Evolutionary conservation across 2,329 filamentous ascomycete species (phyloP), one percentile per base, ranked within the genome.

Genomic region (Ascochyta pisi): DNA sequence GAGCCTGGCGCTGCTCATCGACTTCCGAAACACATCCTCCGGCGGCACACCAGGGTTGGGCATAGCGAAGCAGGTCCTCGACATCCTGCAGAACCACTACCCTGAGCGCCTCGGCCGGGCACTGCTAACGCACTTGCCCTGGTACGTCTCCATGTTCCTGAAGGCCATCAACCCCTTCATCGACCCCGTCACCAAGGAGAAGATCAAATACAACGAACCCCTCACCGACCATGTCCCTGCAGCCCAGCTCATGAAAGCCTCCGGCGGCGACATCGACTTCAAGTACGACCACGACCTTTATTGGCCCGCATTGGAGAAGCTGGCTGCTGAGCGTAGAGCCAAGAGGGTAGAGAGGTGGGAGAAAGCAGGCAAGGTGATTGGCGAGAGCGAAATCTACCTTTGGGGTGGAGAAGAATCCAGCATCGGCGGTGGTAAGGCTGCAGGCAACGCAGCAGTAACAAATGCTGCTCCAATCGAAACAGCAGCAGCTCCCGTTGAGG

Each of bases 191-290:
- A 99, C 95, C 9, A 87, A 90, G 55, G 88, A 95, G 71, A 99
- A 99, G 82, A 88, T 99, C 80, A 96, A 95, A 80, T 97, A 96
- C 83, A 97, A 98, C 81, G 92, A 96, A 76, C 90, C 96, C 72
- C 88, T 96, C 81, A 84, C 83, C 65, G 82, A 90, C 64, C 92
- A 92, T 74, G 89, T 99, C 19, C 92, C 92, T 5, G 77, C 87
- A 7, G 83, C 88, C 68, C 94, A 98, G 74, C 85, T 99, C 49
- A 90, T 92, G 88, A 89, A 87, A 67, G 83, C 87, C 54, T 87
- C 90, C 68, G 87, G 88, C 43, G 94, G 95, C 54, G 84, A 91
- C 45, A 84, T 96, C 59, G 85, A 93, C 57, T 98, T 99, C 73
- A 88, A 92, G 68, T 99, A 99, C 75, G 90, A 96, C 69, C 95